A percentile compares a stretch with the other conserved stretches of the same genome.
Evolutionary conservation across 768 basidiomycete species (phyloP).

Genomic region (Termitomyces sp.): DNA sequence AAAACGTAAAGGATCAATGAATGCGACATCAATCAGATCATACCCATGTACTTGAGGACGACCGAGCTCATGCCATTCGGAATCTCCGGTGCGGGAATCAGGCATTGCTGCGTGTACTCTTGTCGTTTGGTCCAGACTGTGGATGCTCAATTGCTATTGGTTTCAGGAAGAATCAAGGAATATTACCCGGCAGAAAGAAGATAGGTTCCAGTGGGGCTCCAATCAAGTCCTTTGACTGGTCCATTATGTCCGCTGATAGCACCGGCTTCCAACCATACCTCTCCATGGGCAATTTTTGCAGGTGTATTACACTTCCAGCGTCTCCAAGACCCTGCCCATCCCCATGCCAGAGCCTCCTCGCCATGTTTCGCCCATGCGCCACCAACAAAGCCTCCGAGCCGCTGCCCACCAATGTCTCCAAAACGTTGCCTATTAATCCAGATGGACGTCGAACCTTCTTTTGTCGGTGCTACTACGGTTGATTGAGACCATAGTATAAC

Average conservation of each 20-base stretch:
- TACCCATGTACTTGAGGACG: constrained; percentile 98
- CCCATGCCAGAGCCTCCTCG: constrained; percentile 71
- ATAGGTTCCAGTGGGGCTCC: constrained; percentile 86
- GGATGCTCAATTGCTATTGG: constrained; percentile 3
- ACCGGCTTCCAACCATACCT: constrained; percentile 70
- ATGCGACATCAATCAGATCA: constrained; percentile 76
- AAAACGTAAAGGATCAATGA: constrained; percentile 72
- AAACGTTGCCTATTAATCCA: constrained; percentile 93
- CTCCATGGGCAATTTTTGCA: constrained; percentile 19
- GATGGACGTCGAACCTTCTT: constrained; percentile 49
- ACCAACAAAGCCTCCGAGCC: constrained; percentile 89
- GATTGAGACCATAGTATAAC: constrained; percentile 93
- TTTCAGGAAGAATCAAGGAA: not conserved
- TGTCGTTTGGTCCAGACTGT: constrained; percentile 86
- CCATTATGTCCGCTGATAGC: constrained; percentile 85
- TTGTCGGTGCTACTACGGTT: constrained; percentile 27
- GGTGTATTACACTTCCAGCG: constrained; percentile 56
- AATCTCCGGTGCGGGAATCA: constrained; percentile 1
- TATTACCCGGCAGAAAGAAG: constrained; percentile 79
- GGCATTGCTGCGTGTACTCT: constrained; percentile 72
- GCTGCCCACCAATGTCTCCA: constrained; percentile 89
- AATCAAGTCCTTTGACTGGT: constrained; percentile 72
- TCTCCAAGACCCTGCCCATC: constrained; percentile 94
- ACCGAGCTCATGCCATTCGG: constrained; percentile 77
- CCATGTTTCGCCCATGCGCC: constrained; percentile 72